These are phyloP conservation scores for Thalassiosira mediterranea DNA, from an alignment of 352 stramenopile species.

Conservation along the genomic window DNA sequence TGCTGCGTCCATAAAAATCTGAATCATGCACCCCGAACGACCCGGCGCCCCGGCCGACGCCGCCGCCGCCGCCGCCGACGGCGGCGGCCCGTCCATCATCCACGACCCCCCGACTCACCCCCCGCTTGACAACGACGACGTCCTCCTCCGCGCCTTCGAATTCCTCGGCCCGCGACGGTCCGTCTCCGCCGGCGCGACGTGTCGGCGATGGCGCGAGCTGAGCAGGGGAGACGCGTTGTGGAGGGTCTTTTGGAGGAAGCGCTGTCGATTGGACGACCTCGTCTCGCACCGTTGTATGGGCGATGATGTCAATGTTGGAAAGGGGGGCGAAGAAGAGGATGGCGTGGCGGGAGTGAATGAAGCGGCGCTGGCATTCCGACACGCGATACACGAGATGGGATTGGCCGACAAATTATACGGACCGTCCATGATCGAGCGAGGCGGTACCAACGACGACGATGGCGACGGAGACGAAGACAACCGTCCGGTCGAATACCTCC, in stretches of 20 bases:
- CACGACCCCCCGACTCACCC: too few species aligned
- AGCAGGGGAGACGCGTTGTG: slow-evolving; percentile 30
- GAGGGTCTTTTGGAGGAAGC: slow-evolving; percentile 24
- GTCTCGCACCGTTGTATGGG: neutral
- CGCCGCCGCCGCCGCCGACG: too few species aligned
- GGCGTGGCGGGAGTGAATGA: neutral
- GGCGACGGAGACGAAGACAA: neutral
- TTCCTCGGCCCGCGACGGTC: slow-evolving; percentile 27
- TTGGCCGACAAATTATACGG: too few species aligned
- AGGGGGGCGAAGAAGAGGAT: neutral
- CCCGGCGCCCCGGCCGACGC: too few species aligned
- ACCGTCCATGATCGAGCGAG: too few species aligned
- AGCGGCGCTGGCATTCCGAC: slow-evolving; percentile 32
- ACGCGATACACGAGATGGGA: slow-evolving; percentile 17
- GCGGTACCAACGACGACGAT: slow-evolving; percentile 1
- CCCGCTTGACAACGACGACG: slow-evolving; percentile 22
- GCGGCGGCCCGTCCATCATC: too few species aligned
- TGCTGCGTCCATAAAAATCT: too few species aligned
- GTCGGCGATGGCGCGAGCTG: slow-evolving; percentile 9
- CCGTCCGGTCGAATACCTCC: too few species aligned
- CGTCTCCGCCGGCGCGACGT: slow-evolving; percentile 17
- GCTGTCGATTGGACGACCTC: slow-evolving; percentile 2
- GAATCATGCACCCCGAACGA: too few species aligned
- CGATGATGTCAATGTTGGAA: neutral
- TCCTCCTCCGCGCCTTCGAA: slow-evolving; percentile 21